phyloP scores from a whole-genome alignment of 1,284 basidiomycete species.

The Fomitiporia mediterranea region DNA sequence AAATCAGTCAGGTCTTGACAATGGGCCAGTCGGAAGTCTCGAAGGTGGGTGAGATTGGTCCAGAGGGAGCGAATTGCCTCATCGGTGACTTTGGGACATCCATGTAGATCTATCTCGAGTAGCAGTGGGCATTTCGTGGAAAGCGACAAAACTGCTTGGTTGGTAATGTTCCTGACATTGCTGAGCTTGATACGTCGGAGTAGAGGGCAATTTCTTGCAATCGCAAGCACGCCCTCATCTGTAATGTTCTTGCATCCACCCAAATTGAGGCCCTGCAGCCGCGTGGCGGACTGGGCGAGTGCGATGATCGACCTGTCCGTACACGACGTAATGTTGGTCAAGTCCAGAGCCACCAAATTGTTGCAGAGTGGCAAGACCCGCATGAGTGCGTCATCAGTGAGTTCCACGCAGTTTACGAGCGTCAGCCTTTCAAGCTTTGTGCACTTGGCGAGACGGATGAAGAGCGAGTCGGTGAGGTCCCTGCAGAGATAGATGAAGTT shows the following conservation, averaged over 20 bases:
- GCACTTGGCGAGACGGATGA: conserved; percentile 74
- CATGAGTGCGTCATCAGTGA: conserved; percentile 67
- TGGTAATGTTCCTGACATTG: conserved; percentile 73
- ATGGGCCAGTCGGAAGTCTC: conserved; percentile 86
- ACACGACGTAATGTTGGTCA: conserved; percentile 70
- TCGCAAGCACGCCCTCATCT: conserved; percentile 70
- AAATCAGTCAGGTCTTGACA: conserved; percentile 78
- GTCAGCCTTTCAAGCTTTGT: conserved; percentile 88
- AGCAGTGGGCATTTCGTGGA: conserved; percentile 83
- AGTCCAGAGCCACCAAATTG: conserved; percentile 85
- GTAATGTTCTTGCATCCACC: conserved; percentile 81
- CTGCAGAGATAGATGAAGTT: conserved; percentile 78
- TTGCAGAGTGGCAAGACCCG: conserved; percentile 68
- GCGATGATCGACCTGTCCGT: conserved; percentile 69
- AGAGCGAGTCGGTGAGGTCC: conserved; percentile 75
- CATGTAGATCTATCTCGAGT: conserved; percentile 91
- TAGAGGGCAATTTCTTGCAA: conserved; percentile 72
- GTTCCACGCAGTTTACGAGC: conserved; percentile 74
- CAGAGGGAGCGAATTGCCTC: conserved; percentile 80
- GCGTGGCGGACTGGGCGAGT: conserved; percentile 67
- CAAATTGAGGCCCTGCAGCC: conserved; percentile 91
- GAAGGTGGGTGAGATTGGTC: conserved; percentile 74
- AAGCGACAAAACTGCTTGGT: conserved; percentile 74
- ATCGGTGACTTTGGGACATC: conserved; percentile 79
- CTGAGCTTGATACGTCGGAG: conserved; percentile 88